Evolutionary conservation across 2,329 filamentous ascomycete species (phyloP).

Genomic region (Trichoderma guizhouense): DNA sequence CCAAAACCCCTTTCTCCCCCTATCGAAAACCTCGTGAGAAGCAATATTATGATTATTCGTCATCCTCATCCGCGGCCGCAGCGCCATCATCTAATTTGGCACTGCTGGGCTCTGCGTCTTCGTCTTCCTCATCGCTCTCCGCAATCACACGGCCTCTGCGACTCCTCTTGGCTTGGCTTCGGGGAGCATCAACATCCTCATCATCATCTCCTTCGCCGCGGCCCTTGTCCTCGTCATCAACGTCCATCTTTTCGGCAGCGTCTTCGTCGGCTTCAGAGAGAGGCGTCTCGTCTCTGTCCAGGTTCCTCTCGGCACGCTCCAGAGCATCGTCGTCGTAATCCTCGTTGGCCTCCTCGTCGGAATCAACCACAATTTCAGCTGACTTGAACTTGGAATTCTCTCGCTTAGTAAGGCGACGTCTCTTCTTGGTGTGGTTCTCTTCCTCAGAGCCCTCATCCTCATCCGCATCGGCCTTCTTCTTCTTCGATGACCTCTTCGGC

Average conservation of each 20-base stretch:
- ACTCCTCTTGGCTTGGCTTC: constrained; percentile 44
- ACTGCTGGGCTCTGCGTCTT: constrained; percentile 30
- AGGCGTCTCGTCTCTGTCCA: constrained; percentile 37
- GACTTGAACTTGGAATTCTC: constrained; percentile 73
- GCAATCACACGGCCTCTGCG: constrained; percentile 49
- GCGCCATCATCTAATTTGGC: constrained; percentile 40
- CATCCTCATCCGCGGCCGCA: constrained; percentile 23
- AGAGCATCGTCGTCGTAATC: constrained; percentile 42
- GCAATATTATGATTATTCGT: constrained; percentile 17
- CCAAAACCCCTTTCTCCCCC: neutral
- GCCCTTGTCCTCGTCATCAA: constrained; percentile 42
- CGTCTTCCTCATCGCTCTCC: constrained; percentile 54
- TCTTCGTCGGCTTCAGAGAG: constrained; percentile 36
- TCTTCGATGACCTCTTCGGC: constrained; percentile 57
- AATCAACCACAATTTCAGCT: constrained; percentile 77
- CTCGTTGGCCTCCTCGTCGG: constrained; percentile 55
- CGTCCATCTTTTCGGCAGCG: constrained; percentile 49
- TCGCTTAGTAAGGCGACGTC: constrained; percentile 54
- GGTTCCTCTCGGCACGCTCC: constrained; percentile 44
- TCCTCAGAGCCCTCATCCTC: constrained; percentile 44
- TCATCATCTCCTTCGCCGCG: constrained; percentile 49
- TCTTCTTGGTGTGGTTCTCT: constrained; percentile 56
- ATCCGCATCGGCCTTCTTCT: constrained; percentile 42
- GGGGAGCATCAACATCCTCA: constrained; percentile 42
- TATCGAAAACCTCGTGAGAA: neutral